phyloP scores from a whole-genome alignment of 345 rosid species.

The Turritis glabra region DNA sequence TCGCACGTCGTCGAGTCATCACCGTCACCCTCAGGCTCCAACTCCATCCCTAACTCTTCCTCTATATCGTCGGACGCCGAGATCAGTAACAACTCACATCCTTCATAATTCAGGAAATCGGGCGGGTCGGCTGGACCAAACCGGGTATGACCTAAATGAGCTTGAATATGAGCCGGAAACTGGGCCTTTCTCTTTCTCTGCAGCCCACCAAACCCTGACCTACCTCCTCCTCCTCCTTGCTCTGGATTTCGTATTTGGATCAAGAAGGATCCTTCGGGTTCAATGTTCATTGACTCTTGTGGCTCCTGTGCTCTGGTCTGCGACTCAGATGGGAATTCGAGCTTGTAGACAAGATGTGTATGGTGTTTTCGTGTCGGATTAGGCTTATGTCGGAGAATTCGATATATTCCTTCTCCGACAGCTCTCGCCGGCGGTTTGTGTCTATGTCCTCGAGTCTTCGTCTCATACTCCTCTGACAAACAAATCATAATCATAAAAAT shows the following conservation, averaged over 20 bases:
- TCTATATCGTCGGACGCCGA: constrained; percentile 67
- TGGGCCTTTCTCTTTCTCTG: constrained; percentile 62
- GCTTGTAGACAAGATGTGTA: constrained; percentile 76
- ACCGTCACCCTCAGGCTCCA: constrained; percentile 43
- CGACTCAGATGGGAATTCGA: constrained; percentile 53
- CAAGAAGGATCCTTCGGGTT: constrained; percentile 65
- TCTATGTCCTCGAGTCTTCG: constrained; percentile 60
- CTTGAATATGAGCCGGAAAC: constrained; percentile 73
- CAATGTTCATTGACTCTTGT: constrained; percentile 66
- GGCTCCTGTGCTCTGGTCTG: constrained; percentile 45
- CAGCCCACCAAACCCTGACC: constrained; percentile 50
- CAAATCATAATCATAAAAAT: background rate
- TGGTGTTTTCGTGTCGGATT: constrained; percentile 45
- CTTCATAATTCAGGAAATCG: constrained; percentile 70
- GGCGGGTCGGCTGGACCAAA: constrained; percentile 65
- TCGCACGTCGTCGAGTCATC: constrained; percentile 58
- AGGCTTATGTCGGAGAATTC: constrained; percentile 62
- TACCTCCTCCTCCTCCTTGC: constrained; percentile 34
- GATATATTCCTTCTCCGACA: constrained; percentile 70
- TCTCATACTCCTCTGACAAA: constrained; percentile 61
- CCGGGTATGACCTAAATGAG: constrained; percentile 47
- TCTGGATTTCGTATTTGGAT: constrained; percentile 73
- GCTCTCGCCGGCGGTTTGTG: constrained; percentile 57
- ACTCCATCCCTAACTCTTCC: constrained; percentile 65
- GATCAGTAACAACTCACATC: constrained; percentile 73